Evolutionary conservation across 306 rosid species (phyloP).

Genomic region (Pterocarpus macrocarpus): DNA sequence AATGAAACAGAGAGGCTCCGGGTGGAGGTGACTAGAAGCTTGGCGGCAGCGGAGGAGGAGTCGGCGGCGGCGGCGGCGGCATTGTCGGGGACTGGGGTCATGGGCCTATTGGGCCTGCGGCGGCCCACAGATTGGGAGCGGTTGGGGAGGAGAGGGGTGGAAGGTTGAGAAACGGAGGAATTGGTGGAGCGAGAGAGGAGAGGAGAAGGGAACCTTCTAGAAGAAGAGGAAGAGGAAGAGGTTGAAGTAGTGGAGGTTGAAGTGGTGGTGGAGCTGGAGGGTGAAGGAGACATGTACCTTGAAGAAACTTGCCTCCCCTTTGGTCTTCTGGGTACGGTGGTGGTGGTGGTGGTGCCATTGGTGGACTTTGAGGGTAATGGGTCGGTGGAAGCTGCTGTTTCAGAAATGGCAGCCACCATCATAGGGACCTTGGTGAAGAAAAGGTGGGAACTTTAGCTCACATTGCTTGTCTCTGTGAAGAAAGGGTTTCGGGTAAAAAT

Average conservation of each 20-base stretch:
- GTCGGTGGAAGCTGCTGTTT: slow-evolving; percentile 58
- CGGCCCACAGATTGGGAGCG: slow-evolving; percentile 94
- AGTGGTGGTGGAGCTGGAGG: slow-evolving; percentile 76
- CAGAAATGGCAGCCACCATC: slow-evolving; percentile 98
- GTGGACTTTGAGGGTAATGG: slow-evolving; percentile 31
- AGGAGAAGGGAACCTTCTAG: slow-evolving; percentile 89
- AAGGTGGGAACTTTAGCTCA: slow-evolving; percentile 50
- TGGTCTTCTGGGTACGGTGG: slow-evolving; percentile 61
- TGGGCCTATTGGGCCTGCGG: slow-evolving; percentile 67
- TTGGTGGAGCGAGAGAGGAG: slow-evolving; percentile 85
- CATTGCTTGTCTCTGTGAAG: slow-evolving; percentile 51
- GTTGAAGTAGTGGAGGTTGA: slow-evolving; percentile 68
- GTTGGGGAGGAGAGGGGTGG: slow-evolving; percentile 73
- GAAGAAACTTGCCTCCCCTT: slow-evolving; percentile 91
- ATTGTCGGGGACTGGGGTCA: slow-evolving; percentile 63
- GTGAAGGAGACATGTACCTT: slow-evolving; percentile 94
- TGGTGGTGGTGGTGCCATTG: slow-evolving; percentile 27
- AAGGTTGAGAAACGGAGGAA: slow-evolving; percentile 48
- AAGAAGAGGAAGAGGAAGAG: slow-evolving; percentile 65
- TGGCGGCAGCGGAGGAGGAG: slow-evolving; percentile 70
- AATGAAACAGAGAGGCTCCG: slow-evolving; percentile 97
- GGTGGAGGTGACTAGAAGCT: slow-evolving; percentile 91
- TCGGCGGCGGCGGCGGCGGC: slow-evolving; percentile 61
- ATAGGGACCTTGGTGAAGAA: slow-evolving; percentile 46
- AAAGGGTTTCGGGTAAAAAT: slow-evolving; percentile 16